Evolutionary conservation across 2,329 filamentous ascomycete species (phyloP), one percentile per base, ranked within the genome.

Genomic region (Bipolaris victoriae): DNA sequence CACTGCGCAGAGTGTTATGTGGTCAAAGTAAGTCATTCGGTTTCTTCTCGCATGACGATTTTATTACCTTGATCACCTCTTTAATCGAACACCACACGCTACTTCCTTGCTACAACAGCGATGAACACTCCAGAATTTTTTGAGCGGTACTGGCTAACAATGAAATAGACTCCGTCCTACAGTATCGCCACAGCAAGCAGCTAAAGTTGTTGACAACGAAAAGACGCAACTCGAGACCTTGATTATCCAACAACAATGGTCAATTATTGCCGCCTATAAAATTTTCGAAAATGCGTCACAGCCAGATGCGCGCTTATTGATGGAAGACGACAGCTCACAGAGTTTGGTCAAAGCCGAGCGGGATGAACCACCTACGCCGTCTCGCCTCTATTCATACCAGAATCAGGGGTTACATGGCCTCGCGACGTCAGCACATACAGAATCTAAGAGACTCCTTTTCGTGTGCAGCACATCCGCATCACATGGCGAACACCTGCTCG

Each of bases 201-300:
- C 65, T 7, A 67, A 66, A 41, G 69, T 73, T 31, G 70, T 78
- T 41, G 58, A 64, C 9, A 76, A 75, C 44, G 75, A 78, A 55
- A 72, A 68, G 39, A 52, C 65, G 5, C 76, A 78, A 58, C 64
- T 78, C 7, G 72, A 77, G 50, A 67, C 66, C 11, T 60, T 78
- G 6, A 68, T 78, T 18, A 72, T 77, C 37, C 76, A 78, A 48
- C 76, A 78, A 47, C 76, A 78, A 51, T 61, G 76, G 44, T 67
- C 72, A 2, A 71, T 78, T 24, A 47, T 76, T 5, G 61, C 62
- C 13, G 68, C 71, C 7, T 58, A 52, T 7, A 63, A 63, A 16
- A 51, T 61, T 5, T 66, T 72, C 29, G 58, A 72, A 35, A 46
- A 60, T 18, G 13, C 48, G 7, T 53, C 66, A 37, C 52, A 46